Base-by-base conservation (phyloP, 805 yeast genomes). In the Candida krabiensis region DNA sequence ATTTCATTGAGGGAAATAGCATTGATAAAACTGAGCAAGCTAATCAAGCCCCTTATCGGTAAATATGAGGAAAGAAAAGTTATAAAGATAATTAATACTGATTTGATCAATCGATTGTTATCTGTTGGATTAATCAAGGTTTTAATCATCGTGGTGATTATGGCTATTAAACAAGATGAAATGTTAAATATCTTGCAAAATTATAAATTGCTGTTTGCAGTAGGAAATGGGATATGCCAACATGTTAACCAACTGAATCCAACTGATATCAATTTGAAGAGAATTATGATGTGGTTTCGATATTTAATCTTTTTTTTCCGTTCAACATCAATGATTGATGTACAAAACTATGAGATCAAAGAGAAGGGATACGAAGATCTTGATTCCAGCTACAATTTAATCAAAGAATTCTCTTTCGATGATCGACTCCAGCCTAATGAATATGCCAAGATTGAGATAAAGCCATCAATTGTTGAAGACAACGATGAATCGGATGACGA, bases 301-400 rank as follows among this genome's bases (percentile, higher is more conserved):
- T 46, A 58, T 33, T 46, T 64, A 44, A 50, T 59, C 43, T 49
- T 67, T 12, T 66, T 71, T 37, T 76, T 61, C 50, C 68, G 61
- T 41, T 67, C 79, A 9, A 74, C 81, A 2, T 73, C 75, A 28
- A 62, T 72, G 1, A 69, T 77, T 27, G 77, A 72, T 48, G 49
- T 64, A 11, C 64, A 67, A 43, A 71, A 73, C 47, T 77, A 75
- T 50, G 49, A 64, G 17, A 68, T 76, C n/a, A 46, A 51, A 22
- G 68, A 62, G 9, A 60, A 54, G 25, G 69, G 70, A n/a, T 73
- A 71, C 46, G 68, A 67, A 42, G 81, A 75, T 48, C 30, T 62
- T 1, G 49, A 52, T 17, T 42, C 54, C 1, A 53, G 53, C 32
- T 61, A 59, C 35, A 58, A 61, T 35, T 36, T 61, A 28, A 55